These are phyloP conservation scores for Paramecium tetraurelia DNA, from an alignment of 73 alveolate genomes.

Conservation along the genomic window DNA sequence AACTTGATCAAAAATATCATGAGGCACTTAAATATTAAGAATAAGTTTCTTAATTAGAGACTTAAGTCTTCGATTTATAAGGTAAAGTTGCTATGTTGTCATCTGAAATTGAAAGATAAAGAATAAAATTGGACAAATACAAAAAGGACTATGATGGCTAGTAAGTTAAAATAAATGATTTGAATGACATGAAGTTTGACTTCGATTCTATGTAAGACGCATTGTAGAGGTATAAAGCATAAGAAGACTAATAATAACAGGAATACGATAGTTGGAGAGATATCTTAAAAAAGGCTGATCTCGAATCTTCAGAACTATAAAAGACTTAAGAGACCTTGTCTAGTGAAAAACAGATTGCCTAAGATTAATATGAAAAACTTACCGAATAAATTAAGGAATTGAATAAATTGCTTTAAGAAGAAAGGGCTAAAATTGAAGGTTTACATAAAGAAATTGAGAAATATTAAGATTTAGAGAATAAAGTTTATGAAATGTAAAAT, in stretches of 20 bases:
- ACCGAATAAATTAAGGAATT: not conserved
- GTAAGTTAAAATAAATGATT: not conserved
- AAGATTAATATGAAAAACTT: not conserved
- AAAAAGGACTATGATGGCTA: not conserved
- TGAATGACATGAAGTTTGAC: not conserved
- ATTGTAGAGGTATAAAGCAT: not conserved
- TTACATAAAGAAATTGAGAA: constrained; percentile 15
- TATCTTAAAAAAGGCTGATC: not conserved
- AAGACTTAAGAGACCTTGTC: not conserved
- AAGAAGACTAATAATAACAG: not conserved
- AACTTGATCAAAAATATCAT: not conserved
- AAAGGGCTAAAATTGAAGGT: constrained; percentile 21
- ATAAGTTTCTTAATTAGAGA: not conserved
- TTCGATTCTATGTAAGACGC: not conserved
- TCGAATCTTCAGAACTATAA: not conserved
- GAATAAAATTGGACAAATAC: not conserved
- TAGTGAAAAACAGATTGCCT: not conserved
- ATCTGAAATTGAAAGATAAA: constrained; percentile 26
- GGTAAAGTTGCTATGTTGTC: not conserved
- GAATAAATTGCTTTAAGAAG: not conserved
- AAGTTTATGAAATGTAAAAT: constrained; percentile 31
- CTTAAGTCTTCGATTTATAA: not conserved
- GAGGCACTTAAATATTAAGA: not conserved
- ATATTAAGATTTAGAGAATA: not conserved
- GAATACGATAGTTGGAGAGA: not conserved